A percentile compares a stretch with the other conserved stretches of the same genome.
These are phyloP conservation scores for Taxillus chinensis DNA, from an alignment of 164 flowering plant genomes.

Conservation along the genomic window DNA sequence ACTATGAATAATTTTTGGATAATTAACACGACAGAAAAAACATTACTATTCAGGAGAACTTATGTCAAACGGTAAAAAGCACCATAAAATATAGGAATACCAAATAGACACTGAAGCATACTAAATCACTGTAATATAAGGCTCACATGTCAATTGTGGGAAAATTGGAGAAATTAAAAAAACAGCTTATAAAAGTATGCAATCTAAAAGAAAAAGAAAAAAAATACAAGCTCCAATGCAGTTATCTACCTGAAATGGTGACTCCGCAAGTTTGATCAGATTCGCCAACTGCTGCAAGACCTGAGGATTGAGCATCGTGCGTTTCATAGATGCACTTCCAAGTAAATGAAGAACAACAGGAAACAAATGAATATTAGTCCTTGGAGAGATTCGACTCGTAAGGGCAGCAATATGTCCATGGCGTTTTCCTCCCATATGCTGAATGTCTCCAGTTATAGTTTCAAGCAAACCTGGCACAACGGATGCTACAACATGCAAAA, in stretches of 20 bases:
- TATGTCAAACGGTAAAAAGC: too few relatives aligned
- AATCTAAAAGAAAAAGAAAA: neutral
- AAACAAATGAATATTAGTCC: constrained; percentile 56
- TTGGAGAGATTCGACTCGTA: constrained; percentile 47
- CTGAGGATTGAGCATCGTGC: constrained; percentile 43
- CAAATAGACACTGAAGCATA: too few relatives aligned
- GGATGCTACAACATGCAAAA: constrained; percentile 53
- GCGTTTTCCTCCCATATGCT: constrained; percentile 74
- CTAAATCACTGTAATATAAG: too few relatives aligned
- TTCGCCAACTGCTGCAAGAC: constrained; percentile 74
- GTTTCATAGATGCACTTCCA: constrained; percentile 68
- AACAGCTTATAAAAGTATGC: neutral
- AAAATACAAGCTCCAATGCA: constrained; percentile 1
- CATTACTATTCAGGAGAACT: too few relatives aligned
- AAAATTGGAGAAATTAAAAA: neutral
- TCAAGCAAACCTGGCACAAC: constrained; percentile 72
- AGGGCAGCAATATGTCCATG: constrained; percentile 51
- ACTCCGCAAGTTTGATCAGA: constrained; percentile 59
- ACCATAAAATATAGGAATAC: too few relatives aligned
- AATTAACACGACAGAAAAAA: too few relatives aligned
- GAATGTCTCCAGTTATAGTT: constrained; percentile 61
- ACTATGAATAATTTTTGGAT: neutral
- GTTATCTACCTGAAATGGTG: constrained; percentile 70
- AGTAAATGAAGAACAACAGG: constrained; percentile 91
- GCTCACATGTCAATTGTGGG: too few relatives aligned